phyloP scores from a whole-genome alignment of 2,329 filamentous ascomycete species.

The Mollisia scopiformis region DNA sequence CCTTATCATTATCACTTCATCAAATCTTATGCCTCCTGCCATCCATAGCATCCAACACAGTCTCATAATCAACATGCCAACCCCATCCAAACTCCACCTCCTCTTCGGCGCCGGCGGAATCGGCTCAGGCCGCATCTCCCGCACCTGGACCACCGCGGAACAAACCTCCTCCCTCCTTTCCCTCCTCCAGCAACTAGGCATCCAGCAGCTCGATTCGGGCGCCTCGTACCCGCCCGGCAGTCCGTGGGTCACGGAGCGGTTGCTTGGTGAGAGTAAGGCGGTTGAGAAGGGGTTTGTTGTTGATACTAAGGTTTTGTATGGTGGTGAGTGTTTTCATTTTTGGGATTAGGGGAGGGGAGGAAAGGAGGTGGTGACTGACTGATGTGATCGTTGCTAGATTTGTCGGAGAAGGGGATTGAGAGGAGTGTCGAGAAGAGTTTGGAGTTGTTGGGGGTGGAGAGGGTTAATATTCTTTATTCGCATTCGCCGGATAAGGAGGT shows the following conservation, averaged over 20 bases:
- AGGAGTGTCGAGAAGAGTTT: constrained; percentile 16
- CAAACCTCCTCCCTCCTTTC: constrained; percentile 3
- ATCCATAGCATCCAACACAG: background rate
- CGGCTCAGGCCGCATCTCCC: constrained; percentile 11
- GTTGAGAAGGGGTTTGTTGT: constrained; percentile 10
- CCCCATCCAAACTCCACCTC: background rate
- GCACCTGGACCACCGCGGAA: constrained; percentile 8
- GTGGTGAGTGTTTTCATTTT: background rate
- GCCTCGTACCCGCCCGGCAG: constrained; percentile 12
- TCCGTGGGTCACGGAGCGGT: constrained; percentile 14
- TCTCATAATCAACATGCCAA: background rate
- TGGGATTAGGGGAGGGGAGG: background rate
- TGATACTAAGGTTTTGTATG: constrained; percentile 17
- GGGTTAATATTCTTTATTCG: constrained; percentile 76
- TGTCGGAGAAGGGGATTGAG: constrained; percentile 7
- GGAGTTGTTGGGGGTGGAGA: constrained; percentile 8
- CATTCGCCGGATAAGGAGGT: constrained; percentile 68
- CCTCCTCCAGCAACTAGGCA: background rate
- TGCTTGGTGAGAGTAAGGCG: constrained; percentile 13
- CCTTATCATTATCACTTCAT: no score
- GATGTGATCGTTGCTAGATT: background rate
- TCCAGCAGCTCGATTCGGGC: constrained; percentile 13
- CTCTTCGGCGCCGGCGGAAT: constrained; percentile 17
- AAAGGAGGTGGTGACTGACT: background rate
- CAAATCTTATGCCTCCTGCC: no score